phyloP scores from a whole-genome alignment of 2,329 filamentous ascomycete species.

The Colletotrichum magnum region DNA sequence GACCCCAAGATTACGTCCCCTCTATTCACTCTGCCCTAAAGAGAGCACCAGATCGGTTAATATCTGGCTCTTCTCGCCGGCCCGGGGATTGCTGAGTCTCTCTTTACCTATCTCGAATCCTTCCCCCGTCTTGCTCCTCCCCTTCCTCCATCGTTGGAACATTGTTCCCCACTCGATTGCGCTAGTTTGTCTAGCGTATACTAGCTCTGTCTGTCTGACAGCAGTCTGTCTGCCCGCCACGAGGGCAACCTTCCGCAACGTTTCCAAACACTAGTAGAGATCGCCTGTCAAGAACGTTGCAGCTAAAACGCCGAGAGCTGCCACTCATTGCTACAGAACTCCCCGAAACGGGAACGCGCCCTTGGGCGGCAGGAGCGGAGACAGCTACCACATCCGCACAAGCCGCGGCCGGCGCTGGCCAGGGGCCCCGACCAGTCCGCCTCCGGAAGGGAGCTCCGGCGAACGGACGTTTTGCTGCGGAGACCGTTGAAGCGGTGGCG shows the following conservation, averaged over 20 bases:
- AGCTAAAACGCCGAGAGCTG: conserved; percentile 1
- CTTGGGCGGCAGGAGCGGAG: conserved; percentile 19
- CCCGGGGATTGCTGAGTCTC: background rate
- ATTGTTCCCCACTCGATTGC: no score
- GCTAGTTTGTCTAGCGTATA: no score
- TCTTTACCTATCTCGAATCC: no score
- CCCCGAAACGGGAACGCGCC: conserved; percentile 5
- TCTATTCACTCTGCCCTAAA: background rate
- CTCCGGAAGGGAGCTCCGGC: conserved; percentile 11
- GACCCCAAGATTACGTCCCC: background rate
- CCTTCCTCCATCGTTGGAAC: no score
- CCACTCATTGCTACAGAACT: background rate
- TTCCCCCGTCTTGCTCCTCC: no score
- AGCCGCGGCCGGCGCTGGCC: background rate
- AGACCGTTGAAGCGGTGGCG: conserved; percentile 2
- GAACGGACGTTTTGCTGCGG: conserved; percentile 19
- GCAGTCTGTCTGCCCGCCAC: no score
- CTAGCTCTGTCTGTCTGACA: no score
- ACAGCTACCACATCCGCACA: conserved; percentile 27
- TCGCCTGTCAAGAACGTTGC: background rate
- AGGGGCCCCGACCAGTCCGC: conserved; percentile 17
- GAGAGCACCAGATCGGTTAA: background rate
- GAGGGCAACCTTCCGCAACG: no score
- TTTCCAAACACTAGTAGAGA: background rate
- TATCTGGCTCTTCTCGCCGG: no score